Base-by-base conservation (phyloP, 1,139 yeast species). In the Candida sojae region DNA sequence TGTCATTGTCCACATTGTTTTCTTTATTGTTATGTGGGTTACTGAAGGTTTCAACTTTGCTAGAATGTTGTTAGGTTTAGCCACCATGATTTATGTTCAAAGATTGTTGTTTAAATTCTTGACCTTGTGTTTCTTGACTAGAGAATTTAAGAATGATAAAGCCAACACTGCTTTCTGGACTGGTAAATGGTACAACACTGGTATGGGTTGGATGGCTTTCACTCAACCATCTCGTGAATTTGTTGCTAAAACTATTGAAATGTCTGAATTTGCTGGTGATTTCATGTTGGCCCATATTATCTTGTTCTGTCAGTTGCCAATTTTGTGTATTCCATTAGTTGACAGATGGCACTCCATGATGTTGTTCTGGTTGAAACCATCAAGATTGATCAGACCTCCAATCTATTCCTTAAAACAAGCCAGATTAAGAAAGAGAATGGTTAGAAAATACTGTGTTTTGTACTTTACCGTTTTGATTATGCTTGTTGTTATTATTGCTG, bases 121-220 rank as follows among this genome's bases (percentile, higher is more conserved):
- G 78, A 88, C 97, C 17, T 74, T 87, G 49, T 71, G 82, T 57
- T 75, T 85, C 73, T 80, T 93, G 67, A 92, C 99, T 46, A 86
- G 99, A 78, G 99, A 93, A 75, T 92, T 91, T 79, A 93, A 92
- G 84, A 92, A 90, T 62, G 99, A 95, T 71, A 92, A 88, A 67
- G 81, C 99, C 40, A 93, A 93, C 75, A 86, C 96, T 61, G 98
- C 99, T 29, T 93, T 96, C 93, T 93, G 99, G 99, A 88, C 96
- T 53, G 99, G 99, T 80, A 92, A 92, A 73, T 93, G 99, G 99
- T 90, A 92, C 71, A 92, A 96, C 54, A 78, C 90, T 55, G 96
- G 96, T 64, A 76, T 93, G 75, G 99, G 99, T 54, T 86, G 88
- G 84, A 86, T 88, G 84, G 97, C 98, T 21, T 82, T 89, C 79